Conservation (phyloP, 2,329 filamentous ascomycete genomes). For the Hymenoscyphus occultus region DNA sequence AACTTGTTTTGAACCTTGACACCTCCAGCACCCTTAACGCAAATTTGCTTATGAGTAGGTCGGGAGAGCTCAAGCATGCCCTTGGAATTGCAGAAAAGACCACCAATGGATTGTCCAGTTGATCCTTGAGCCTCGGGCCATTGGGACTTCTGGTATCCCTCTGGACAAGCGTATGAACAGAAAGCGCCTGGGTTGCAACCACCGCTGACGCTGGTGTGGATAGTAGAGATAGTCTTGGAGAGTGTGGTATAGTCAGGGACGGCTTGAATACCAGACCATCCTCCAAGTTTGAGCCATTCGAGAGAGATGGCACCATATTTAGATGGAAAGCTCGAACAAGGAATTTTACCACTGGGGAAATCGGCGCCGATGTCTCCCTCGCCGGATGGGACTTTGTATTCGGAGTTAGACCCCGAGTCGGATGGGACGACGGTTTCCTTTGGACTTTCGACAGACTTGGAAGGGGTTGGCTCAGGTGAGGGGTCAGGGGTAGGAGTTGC, state of each 20-base stretch:
- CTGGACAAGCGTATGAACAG: constrained; percentile 92
- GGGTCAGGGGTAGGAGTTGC: constrained; percentile 27
- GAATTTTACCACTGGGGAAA: constrained; percentile 73
- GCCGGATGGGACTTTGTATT: constrained; percentile 21
- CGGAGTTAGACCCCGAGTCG: constrained; percentile 33
- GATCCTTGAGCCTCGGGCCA: constrained; percentile 78
- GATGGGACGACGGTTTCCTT: constrained; percentile 37
- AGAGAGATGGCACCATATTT: constrained; percentile 75
- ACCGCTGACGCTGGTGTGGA: constrained; percentile 56
- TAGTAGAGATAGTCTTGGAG: constrained; percentile 58
- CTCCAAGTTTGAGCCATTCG: constrained; percentile 64
- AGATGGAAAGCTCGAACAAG: constrained; percentile 72
- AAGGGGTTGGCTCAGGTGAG: constrained; percentile 23
- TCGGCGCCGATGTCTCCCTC: constrained; percentile 57
- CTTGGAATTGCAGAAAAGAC: constrained; percentile 70
- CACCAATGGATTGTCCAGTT: constrained; percentile 82
- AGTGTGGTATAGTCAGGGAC: constrained; percentile 50
- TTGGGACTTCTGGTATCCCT: constrained; percentile 88
- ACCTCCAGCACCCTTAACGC: constrained; percentile 64
- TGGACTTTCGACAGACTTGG: constrained; percentile 38
- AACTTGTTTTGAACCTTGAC: constrained; percentile 77
- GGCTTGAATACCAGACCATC: constrained; percentile 78
- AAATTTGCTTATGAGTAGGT: constrained; percentile 63
- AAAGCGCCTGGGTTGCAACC: constrained; percentile 62
- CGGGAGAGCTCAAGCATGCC: constrained; percentile 80